Evolutionary conservation across 1,284 basidiomycete species (phyloP), one percentile per base, ranked within the genome.

Genomic region (Phylloboletellus chloephorus): DNA sequence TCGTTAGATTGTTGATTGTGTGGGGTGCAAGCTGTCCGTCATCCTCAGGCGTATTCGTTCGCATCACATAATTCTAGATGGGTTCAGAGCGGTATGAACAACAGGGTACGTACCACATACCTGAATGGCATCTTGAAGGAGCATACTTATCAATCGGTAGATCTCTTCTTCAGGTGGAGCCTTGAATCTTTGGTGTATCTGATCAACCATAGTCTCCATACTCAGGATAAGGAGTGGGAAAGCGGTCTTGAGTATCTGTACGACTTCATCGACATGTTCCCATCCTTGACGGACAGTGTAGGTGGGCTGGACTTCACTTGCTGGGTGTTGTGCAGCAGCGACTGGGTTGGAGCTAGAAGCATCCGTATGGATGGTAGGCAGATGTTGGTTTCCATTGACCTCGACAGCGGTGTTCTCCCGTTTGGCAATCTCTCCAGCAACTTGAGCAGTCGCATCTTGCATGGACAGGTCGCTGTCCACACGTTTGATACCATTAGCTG

Each of bases 161-260:
- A 93, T 85, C 54, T 98, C 95, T 64, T 99, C 96, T 51, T 99
- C 96, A 2, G 82, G 78, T 6, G 79, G 76, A 2, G 89, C 79
- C 65, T 98, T 98, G 72, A 98, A 97, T 32, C 94, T 81, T 49
- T 84, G 79, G 30, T 82, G 76, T 52, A 98, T 88, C 65, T 98
- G 95, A 56, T 99, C 96, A 15, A 96, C 89, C 74, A 98, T 89
- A 34, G 93, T 96, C 67, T 99, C 96, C 74, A 99, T 78, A 41
- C 91, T 96, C 22, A 98, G 72, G 19, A 95, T 90, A 16, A 99
- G 76, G 12, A 99, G 75, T 0, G 96, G 96, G 72, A 96, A 97
- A 1, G 91, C 88, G 0, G 95, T 98, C 71, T 98, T 98, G 56
- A 98, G 74, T 41, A 93, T 85, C 58, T 94, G 88, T 35, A 94